A percentile compares a stretch with the other conserved stretches of the same genome.
Conservation (phyloP, 306 rosid genomes). For the Glycine latifolia region DNA sequence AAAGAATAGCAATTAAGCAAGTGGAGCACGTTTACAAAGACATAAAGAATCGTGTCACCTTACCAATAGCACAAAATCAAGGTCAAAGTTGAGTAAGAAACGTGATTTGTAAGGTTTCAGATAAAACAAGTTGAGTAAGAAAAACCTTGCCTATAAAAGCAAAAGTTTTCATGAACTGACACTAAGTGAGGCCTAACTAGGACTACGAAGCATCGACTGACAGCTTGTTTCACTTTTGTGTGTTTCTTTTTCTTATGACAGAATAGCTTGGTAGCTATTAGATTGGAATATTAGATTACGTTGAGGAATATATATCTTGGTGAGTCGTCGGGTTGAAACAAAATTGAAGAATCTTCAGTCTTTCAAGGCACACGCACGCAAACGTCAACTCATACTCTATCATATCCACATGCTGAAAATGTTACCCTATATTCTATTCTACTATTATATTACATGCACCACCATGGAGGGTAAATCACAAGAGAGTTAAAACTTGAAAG, state of each 20-base stretch:
- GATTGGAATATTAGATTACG: slow-evolving; percentile 17
- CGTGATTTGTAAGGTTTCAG: neutral
- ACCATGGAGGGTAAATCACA: neutral
- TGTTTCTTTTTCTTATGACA: neutral
- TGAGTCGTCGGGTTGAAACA: neutral
- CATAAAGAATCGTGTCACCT: neutral
- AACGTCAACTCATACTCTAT: neutral
- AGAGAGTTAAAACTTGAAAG: neutral
- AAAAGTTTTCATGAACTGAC: neutral
- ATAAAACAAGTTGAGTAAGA: neutral
- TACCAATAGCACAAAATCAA: neutral
- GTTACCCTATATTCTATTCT: neutral
- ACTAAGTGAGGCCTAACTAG: neutral
- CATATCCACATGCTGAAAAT: neutral
- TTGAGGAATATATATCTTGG: slow-evolving; percentile 23
- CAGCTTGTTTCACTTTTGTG: neutral
- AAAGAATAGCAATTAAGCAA: neutral
- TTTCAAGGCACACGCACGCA: neutral
- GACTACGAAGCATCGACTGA: neutral
- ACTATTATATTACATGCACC: neutral
- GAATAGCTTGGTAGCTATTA: neutral
- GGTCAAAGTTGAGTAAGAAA: neutral
- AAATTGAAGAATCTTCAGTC: neutral
- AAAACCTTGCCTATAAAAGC: neutral
- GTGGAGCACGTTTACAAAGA: neutral